These are phyloP conservation scores for Panaeolus cyanescens DNA, from an alignment of 768 basidiomycete species.

Conservation along the genomic window DNA sequence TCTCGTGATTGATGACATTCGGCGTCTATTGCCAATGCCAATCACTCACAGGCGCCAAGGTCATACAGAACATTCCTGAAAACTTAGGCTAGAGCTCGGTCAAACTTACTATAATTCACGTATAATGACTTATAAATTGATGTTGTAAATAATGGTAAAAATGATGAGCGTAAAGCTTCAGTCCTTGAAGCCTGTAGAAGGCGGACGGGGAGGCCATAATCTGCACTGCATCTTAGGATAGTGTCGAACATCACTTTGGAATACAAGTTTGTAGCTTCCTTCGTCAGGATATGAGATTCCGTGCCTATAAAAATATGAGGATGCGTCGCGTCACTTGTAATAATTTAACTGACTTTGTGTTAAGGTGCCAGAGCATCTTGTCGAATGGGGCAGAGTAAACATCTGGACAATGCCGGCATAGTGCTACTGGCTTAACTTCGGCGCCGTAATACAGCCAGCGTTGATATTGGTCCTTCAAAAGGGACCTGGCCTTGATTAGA, in stretches of 20 bases:
- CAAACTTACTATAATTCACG: no score
- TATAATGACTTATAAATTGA: no score
- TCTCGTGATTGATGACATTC: no score
- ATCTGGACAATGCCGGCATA: neutral
- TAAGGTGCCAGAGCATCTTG: neutral
- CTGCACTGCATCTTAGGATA: neutral
- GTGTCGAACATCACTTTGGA: neutral
- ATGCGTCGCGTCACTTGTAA: neutral
- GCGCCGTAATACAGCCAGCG: neutral
- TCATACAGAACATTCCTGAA: no score
- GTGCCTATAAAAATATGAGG: neutral
- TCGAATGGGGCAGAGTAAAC: neutral
- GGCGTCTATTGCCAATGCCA: no score
- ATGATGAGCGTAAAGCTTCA: no score
- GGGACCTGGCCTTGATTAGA: neutral
- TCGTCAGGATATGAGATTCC: neutral
- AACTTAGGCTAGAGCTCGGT: no score
- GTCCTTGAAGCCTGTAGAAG: no score
- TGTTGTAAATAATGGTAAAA: no score
- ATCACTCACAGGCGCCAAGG: no score
- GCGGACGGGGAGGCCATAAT: neutral
- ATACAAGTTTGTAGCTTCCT: neutral
- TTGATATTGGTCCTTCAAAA: neutral
- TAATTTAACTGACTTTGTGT: neutral
- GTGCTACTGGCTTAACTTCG: neutral